These are phyloP conservation scores for Coniochaeta sp. DNA, from an alignment of 2,329 filamentous ascomycete genomes.

Conservation along the genomic window DNA sequence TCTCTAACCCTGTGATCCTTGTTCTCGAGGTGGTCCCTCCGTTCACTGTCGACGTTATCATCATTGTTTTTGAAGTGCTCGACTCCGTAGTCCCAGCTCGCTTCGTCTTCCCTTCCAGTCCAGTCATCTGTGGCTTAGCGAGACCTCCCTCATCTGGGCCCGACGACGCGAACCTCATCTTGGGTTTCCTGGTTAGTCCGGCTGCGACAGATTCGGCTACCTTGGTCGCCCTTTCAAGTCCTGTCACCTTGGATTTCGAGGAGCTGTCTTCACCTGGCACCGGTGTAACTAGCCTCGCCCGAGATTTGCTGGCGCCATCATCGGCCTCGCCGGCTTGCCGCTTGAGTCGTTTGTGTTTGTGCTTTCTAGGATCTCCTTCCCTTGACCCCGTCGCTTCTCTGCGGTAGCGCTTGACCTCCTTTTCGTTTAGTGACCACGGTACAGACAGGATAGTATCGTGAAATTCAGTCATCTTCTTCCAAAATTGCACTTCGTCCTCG, in stretches of 20 bases:
- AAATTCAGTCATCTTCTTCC: slow-evolving; percentile 48
- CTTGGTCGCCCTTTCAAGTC: neutral
- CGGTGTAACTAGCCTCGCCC: neutral
- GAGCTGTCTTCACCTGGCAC: neutral
- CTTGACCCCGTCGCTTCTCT: slow-evolving; percentile 28
- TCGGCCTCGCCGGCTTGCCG: neutral
- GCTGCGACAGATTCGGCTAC: neutral
- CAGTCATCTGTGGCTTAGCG: neutral
- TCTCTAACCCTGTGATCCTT: neutral
- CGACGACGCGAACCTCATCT: neutral
- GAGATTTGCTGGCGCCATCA: neutral
- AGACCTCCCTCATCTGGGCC: neutral
- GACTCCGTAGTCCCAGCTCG: too few species aligned
- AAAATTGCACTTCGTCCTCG: slow-evolving; percentile 49
- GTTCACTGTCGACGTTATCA: neutral
- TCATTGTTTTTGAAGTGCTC: neutral
- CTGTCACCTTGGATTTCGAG: neutral
- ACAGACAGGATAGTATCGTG: slow-evolving; percentile 38
- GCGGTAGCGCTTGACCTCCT: slow-evolving; percentile 42
- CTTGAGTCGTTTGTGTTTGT: neutral
- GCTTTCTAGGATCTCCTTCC: neutral
- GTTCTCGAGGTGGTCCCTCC: neutral
- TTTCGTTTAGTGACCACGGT: slow-evolving; percentile 47
- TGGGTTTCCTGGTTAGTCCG: neutral
- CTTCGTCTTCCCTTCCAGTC: neutral